Conservation (phyloP, 352 stramenopile species). For the Phytophthora multivora region DNA sequence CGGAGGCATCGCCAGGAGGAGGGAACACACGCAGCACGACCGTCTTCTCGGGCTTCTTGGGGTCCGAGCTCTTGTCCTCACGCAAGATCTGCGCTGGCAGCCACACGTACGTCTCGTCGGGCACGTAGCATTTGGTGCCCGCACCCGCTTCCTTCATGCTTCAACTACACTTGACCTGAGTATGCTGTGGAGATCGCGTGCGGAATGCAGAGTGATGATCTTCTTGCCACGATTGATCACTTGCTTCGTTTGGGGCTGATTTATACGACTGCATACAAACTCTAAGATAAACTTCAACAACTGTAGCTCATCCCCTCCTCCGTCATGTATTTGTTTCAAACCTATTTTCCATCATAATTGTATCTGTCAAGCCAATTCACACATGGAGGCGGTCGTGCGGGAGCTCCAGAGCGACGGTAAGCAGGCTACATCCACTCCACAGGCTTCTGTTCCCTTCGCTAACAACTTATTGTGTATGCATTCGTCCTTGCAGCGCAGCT, state of each 20-base stretch:
- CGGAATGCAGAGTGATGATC: conserved; percentile 28
- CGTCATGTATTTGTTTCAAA: conserved; percentile 4
- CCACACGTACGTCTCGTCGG: conserved; percentile 79
- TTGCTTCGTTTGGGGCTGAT: conserved; percentile 14
- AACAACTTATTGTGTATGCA: neutral
- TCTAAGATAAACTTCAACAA: conserved; percentile 33
- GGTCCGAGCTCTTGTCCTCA: conserved; percentile 55
- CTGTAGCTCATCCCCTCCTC: conserved; percentile 11
- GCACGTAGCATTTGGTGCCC: conserved; percentile 84
- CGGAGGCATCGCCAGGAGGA: conserved; percentile 26
- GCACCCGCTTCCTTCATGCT: conserved; percentile 37
- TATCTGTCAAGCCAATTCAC: conserved; percentile 17
- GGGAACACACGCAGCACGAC: conserved; percentile 58
- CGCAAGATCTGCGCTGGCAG: conserved; percentile 74
- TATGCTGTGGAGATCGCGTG: neutral
- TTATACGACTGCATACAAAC: conserved; percentile 25
- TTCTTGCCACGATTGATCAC: conserved; percentile 3
- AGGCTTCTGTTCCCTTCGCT: neutral
- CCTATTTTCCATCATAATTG: conserved; percentile 26
- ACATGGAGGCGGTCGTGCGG: conserved; percentile 74
- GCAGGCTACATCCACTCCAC: neutral
- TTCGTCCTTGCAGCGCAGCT: conserved; percentile 55
- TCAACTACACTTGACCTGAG: conserved; percentile 10
- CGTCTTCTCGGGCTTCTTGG: conserved; percentile 62
- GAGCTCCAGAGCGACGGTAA: conserved; percentile 79